phyloP scores from a whole-genome alignment of 2,329 filamentous ascomycete genomes.

The Aspergillus viridinutans region DNA sequence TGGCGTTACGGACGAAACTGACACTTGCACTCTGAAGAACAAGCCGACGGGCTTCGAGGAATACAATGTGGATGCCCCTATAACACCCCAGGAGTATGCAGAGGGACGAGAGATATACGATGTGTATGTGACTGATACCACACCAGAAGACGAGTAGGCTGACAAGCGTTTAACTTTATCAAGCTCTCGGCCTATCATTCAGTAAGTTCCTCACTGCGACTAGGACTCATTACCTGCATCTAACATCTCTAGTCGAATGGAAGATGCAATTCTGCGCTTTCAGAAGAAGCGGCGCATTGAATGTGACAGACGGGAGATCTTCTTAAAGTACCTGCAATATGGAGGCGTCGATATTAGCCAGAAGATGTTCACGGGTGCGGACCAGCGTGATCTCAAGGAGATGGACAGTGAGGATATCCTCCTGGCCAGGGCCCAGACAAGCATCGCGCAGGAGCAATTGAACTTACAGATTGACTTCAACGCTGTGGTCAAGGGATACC shows the following conservation, averaged over 20 bases:
- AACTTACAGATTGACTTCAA: constrained; percentile 77
- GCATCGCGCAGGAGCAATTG: constrained; percentile 52
- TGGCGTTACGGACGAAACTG: not conserved
- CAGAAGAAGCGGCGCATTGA: constrained; percentile 71
- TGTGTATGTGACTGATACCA: constrained; percentile 43
- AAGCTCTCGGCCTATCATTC: constrained; percentile 48
- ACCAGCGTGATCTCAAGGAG: constrained; percentile 58
- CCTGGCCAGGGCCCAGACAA: constrained; percentile 53
- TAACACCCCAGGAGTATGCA: constrained; percentile 65
- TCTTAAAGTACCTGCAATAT: constrained; percentile 75
- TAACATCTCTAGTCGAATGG: constrained; percentile 61
- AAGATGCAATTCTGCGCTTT: constrained; percentile 79
- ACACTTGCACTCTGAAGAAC: constrained; percentile 23
- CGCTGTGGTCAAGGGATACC: constrained; percentile 69
- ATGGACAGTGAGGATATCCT: constrained; percentile 63
- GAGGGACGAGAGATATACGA: constrained; percentile 68
- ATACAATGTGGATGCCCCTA: constrained; percentile 72
- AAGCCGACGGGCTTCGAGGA: constrained; percentile 70
- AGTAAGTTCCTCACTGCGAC: constrained; percentile 44
- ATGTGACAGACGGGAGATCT: constrained; percentile 57
- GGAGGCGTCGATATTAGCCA: constrained; percentile 68
- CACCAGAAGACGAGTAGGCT: not conserved
- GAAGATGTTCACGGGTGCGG: constrained; percentile 60
- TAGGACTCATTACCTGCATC: not conserved
- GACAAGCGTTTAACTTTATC: constrained; percentile 11